Conservation (phyloP, 1,284 basidiomycete genomes). For the Austropuccinia psidii region DNA sequence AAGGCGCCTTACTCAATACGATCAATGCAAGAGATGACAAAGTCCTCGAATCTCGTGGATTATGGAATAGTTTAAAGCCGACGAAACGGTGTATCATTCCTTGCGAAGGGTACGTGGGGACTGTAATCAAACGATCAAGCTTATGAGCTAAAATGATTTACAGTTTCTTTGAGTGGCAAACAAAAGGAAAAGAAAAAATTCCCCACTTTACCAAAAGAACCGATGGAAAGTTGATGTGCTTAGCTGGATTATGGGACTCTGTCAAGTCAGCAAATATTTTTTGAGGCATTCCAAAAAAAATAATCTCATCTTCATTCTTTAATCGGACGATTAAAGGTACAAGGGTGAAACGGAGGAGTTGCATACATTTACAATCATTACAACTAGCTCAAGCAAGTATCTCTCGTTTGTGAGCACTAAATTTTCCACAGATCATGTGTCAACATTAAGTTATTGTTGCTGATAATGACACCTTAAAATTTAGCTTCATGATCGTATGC, state of each 20-base stretch:
- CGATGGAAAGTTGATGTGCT: slow-evolving; percentile 61
- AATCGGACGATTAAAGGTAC: slow-evolving; percentile 44
- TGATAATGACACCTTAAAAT: background rate
- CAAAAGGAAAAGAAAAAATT: slow-evolving; percentile 65
- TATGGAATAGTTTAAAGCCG: slow-evolving; percentile 68
- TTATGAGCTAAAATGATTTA: slow-evolving; percentile 35
- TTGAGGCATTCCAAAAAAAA: background rate
- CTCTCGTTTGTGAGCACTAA: slow-evolving; percentile 46
- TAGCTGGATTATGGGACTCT: slow-evolving; percentile 80
- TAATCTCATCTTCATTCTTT: background rate
- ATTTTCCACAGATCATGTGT: background rate
- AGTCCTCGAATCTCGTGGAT: slow-evolving; percentile 57
- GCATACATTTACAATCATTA: slow-evolving; percentile 82
- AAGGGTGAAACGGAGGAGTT: slow-evolving; percentile 58
- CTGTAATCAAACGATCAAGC: background rate
- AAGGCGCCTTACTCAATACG: slow-evolving; percentile 58
- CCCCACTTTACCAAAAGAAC: slow-evolving; percentile 71
- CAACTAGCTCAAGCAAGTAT: slow-evolving; percentile 54
- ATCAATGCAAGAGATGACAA: slow-evolving; percentile 84
- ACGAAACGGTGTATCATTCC: slow-evolving; percentile 43
- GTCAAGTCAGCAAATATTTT: slow-evolving; percentile 50
- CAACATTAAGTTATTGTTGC: background rate
- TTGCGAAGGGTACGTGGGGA: slow-evolving; percentile 43
- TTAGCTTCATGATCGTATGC: slow-evolving; percentile 77
- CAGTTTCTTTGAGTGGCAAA: slow-evolving; percentile 87